A percentile compares a stretch with the other conserved stretches of the same genome.
Conservation (phyloP, 2,329 filamentous ascomycete species). For the Fusarium setosum region DNA sequence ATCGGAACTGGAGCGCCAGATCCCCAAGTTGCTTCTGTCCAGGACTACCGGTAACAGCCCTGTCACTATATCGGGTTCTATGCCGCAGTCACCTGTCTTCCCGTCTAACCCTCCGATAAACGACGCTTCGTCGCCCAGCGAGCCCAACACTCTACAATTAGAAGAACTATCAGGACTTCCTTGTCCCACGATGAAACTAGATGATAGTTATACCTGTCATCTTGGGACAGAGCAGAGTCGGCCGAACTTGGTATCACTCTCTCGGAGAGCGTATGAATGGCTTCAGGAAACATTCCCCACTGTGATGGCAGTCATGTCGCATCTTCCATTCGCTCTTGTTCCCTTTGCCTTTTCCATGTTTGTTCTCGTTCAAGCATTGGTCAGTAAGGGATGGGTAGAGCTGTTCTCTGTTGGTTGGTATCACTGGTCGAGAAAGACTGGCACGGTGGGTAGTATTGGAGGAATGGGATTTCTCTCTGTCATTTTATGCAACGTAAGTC, state of each 20-base stretch:
- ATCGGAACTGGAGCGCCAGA: background rate
- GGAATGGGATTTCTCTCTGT: slow-evolving; percentile 81
- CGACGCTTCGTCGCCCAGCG: background rate
- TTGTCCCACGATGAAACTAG: background rate
- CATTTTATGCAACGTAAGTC: slow-evolving; percentile 76
- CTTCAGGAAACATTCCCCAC: slow-evolving; percentile 78
- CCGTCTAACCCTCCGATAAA: rapidly evolving
- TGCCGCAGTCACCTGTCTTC: background rate
- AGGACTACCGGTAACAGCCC: slow-evolving; percentile 10
- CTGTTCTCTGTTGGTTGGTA: slow-evolving; percentile 81
- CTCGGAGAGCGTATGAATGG: slow-evolving; percentile 63
- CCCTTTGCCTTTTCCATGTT: slow-evolving; percentile 83
- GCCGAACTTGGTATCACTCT: slow-evolving; percentile 65
- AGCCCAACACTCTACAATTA: background rate
- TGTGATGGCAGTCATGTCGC: slow-evolving; percentile 70
- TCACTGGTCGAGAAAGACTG: slow-evolving; percentile 77
- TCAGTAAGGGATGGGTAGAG: slow-evolving; percentile 79
- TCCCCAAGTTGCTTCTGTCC: slow-evolving; percentile 8
- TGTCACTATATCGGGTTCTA: slow-evolving; percentile 1
- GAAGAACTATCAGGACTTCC: background rate
- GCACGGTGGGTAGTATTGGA: slow-evolving; percentile 74
- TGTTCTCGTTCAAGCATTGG: slow-evolving; percentile 76
- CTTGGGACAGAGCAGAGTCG: background rate
- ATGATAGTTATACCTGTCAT: background rate
- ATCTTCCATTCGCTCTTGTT: slow-evolving; percentile 75